Percentiles rank a stretch among this genome's conserved stretches.
Conservation (phyloP, 139 green algal species). For the Chlamydomonas schloesseri region DNA sequence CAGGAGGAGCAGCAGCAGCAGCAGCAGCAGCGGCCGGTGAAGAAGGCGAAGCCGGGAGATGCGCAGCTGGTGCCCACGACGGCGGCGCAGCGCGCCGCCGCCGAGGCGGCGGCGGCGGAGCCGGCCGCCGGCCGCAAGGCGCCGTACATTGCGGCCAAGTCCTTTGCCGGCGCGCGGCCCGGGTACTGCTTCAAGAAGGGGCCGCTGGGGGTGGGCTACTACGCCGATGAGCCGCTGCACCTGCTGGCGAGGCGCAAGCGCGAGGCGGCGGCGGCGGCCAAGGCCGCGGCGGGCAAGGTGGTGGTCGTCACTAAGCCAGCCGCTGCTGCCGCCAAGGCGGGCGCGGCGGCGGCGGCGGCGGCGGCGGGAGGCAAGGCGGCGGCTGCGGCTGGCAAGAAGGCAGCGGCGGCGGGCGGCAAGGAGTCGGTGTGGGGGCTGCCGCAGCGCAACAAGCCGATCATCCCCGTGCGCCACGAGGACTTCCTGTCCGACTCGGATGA, state of each 20-base stretch:
- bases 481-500: conserved; percentile 2
- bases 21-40: neutral
- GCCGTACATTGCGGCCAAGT: conserved; percentile 45
- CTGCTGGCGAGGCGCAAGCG: neutral
- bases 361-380: conserved; percentile 2
- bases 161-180: conserved; percentile 50
- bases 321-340: neutral
- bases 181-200: conserved; percentile 67
- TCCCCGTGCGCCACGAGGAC: conserved; percentile 34
- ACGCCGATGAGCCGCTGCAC: conserved; percentile 45
- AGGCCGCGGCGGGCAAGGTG: neutral
- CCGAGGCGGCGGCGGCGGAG: neutral
- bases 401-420: neutral
- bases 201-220: conserved; percentile 64
- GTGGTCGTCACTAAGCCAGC: conserved; percentile 6
- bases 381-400: conserved; percentile 3
- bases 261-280: neutral
- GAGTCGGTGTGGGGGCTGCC: conserved; percentile 17
- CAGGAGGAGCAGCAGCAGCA: neutral
- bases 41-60: conserved; percentile 22
- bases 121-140: neutral
- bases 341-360: neutral
- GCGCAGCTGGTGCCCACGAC: conserved; percentile 37
- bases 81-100: neutral
- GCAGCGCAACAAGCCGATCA: conserved; percentile 39